phyloP scores from a whole-genome alignment of 1,284 basidiomycete species.

The Ceratobasidium theobromae region DNA sequence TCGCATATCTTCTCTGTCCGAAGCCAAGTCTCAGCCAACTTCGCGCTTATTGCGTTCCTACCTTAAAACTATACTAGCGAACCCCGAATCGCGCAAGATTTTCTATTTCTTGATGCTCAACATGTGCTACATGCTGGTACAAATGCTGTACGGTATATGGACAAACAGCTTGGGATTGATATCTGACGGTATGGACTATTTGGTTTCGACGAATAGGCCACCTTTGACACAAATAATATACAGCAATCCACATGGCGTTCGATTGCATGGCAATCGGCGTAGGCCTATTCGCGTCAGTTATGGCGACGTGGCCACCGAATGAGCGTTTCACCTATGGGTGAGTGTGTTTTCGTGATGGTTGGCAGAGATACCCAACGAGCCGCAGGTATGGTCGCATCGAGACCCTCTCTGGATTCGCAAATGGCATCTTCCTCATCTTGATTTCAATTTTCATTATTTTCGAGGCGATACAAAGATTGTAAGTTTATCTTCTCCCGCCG shows the following conservation, averaged over 20 bases:
- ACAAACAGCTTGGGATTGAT: constrained; percentile 97
- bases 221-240: neutral
- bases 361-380: neutral
- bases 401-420: constrained; percentile 96
- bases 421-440: constrained; percentile 93
- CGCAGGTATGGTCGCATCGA: constrained; percentile 94
- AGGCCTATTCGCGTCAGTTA: constrained; percentile 93
- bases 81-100: constrained; percentile 90
- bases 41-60: constrained; percentile 65
- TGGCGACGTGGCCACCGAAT: constrained; percentile 97
- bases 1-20: constrained; percentile 41
- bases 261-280: constrained; percentile 98
- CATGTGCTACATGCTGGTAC: constrained; percentile 92
- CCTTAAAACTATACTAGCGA: constrained; percentile 85
- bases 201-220: neutral
- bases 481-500: constrained; percentile 43
- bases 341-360: no score
- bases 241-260: constrained; percentile 99
- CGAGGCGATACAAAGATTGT: constrained; percentile 95
- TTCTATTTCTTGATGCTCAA: constrained; percentile 97
- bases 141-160: constrained; percentile 95
- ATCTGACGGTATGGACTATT: constrained; percentile 75
- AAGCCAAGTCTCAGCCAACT: constrained; percentile 11
- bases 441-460: constrained; percentile 99
- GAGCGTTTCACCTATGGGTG: constrained; percentile 94